Percentiles rank a stretch among this genome's conserved stretches.
Evolutionary conservation across 345 rosid species (phyloP).

Genomic region (rapeseed (Brassica napus)): DNA sequence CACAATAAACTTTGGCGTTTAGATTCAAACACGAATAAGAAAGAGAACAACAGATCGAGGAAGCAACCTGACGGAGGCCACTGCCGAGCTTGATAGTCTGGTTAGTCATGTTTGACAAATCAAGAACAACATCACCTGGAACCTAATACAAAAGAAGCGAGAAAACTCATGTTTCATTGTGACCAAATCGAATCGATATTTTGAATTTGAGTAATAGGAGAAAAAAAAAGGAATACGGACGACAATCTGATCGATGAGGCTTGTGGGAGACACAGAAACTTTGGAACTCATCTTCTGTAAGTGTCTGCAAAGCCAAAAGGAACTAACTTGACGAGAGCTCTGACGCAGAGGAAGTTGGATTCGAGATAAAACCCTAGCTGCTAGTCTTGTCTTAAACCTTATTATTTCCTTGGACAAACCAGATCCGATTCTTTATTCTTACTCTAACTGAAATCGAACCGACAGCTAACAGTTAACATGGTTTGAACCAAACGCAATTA

Average conservation of each 20-base stretch:
- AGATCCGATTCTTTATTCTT: not conserved
- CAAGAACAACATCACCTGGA: slow-evolving; percentile 85
- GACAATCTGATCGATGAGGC: slow-evolving; percentile 54
- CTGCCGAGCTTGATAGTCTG: slow-evolving; percentile 85
- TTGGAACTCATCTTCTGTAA: slow-evolving; percentile 46
- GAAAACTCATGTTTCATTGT: not conserved
- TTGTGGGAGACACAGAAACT: slow-evolving; percentile 36
- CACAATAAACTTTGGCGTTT: not conserved
- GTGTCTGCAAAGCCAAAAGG: not conserved
- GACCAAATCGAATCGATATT: not conserved
- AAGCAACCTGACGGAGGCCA: slow-evolving; percentile 80
- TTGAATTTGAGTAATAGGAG: not conserved
- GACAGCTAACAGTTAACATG: not conserved
- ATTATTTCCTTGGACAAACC: not conserved
- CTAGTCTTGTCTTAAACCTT: not conserved
- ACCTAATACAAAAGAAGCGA: slow-evolving; percentile 46
- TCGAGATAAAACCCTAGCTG: slow-evolving; percentile 13
- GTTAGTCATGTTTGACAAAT: slow-evolving; percentile 67
- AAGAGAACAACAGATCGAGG: not conserved
- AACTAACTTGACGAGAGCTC: slow-evolving; percentile 10
- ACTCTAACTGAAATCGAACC: not conserved
- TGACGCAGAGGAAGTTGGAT: not conserved
- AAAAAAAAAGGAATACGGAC: slow-evolving; percentile 38
- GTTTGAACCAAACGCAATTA: not conserved
- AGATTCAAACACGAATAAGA: not conserved